These are phyloP conservation scores for Taphrina deformans DNA, from an alignment of 1,139 yeast genomes.

Conservation along the genomic window DNA sequence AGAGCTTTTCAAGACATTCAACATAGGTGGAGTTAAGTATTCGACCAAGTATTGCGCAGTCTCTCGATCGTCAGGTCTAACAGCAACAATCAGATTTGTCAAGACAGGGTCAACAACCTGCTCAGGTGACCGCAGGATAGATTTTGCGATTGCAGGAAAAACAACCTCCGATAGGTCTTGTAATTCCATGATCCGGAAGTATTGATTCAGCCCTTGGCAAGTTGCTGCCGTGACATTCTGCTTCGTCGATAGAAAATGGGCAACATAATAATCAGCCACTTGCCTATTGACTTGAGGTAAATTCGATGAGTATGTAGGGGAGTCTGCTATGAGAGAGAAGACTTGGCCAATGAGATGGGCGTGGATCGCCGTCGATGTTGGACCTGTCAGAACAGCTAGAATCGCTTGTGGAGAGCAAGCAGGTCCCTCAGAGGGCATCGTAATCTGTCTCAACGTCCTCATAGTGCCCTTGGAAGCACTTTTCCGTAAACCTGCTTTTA, in stretches of 20 bases:
- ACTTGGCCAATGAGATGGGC: constrained; percentile 10
- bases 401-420: neutral
- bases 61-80: constrained; percentile 48
- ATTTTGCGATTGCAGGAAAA: constrained; percentile 69
- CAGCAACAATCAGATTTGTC: constrained; percentile 52
- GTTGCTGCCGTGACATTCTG: neutral
- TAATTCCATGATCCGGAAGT: neutral
- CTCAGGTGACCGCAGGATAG: constrained; percentile 81
- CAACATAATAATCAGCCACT: neutral
- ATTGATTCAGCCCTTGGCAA: constrained; percentile 10
- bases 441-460: neutral
- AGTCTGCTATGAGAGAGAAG: neutral
- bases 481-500: constrained; percentile 7
- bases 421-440: neutral
- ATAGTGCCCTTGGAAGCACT: neutral
- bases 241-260: constrained; percentile 11
- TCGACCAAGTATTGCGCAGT: constrained; percentile 49
- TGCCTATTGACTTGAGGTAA: neutral
- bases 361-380: neutral
- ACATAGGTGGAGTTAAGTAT: constrained; percentile 60
- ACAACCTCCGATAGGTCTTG: constrained; percentile 51
- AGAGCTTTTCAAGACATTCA: constrained; percentile 68
- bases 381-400: neutral
- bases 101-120: constrained; percentile 57
- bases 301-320: neutral